Conservation (phyloP, 2,329 filamentous ascomycete species). For the Alternaria incomplexa region DNA sequence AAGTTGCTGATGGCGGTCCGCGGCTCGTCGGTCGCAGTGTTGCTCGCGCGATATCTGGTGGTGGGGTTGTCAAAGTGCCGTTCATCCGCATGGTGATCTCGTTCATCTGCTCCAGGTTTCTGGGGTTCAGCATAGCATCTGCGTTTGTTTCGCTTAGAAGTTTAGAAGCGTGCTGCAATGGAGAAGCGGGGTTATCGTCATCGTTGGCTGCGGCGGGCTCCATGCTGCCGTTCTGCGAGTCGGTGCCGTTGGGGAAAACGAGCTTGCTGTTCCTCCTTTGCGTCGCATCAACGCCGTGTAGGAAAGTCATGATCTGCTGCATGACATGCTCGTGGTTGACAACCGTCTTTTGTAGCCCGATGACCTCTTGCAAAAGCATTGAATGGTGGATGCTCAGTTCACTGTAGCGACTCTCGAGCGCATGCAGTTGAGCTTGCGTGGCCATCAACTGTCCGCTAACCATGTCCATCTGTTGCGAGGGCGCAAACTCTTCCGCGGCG, state of each 20-base stretch:
- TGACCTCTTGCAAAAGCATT: constrained; percentile 68
- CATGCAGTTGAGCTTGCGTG: constrained; percentile 90
- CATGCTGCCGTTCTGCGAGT: constrained; percentile 52
- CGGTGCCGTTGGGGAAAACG: constrained; percentile 45
- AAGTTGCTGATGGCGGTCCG: constrained; percentile 55
- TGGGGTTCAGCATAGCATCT: constrained; percentile 67
- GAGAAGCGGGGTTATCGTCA: constrained; percentile 70
- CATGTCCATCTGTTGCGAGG: constrained; percentile 86
- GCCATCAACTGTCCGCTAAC: constrained; percentile 87
- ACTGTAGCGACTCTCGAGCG: constrained; percentile 81
- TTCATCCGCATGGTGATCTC: constrained; percentile 63
- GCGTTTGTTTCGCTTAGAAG: constrained; percentile 69
- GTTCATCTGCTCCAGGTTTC: constrained; percentile 70
- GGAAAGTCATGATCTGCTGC: constrained; percentile 72
- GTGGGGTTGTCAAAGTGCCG: constrained; percentile 62
- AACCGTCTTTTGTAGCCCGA: constrained; percentile 72
- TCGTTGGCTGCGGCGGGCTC: constrained; percentile 54
- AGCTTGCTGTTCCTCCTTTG: constrained; percentile 65
- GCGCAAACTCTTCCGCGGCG: constrained; percentile 71
- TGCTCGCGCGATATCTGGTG: constrained; percentile 60
- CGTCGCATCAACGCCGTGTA: constrained; percentile 69
- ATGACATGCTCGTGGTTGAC: constrained; percentile 75
- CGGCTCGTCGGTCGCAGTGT: constrained; percentile 54
- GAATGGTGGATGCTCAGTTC: constrained; percentile 74
- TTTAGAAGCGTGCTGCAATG: constrained; percentile 71